Conservation (phyloP, 169 alveolate genomes). For the Neospora caninum region DNA sequence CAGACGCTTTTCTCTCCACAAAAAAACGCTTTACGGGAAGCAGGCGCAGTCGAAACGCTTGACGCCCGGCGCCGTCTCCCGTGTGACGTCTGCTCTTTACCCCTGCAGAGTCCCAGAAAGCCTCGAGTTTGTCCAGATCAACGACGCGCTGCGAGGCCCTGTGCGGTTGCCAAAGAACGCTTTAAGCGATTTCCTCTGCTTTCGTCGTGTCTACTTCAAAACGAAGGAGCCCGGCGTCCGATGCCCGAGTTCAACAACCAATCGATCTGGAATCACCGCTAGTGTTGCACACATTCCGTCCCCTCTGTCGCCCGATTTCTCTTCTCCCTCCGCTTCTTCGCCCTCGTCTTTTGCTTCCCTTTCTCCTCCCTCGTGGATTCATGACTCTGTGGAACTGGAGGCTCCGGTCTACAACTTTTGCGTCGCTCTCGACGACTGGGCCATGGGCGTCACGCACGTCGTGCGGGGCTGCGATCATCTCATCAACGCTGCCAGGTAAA, state of each 20-base stretch:
- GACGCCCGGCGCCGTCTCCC: no score
- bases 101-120: background rate
- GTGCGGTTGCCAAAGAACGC: background rate
- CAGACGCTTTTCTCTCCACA: no score
- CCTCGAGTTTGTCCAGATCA: background rate
- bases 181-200: constrained; percentile 17
- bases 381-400: background rate
- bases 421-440: constrained; percentile 82
- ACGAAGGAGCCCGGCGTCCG: background rate
- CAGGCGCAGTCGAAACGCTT: no score
- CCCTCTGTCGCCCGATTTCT: no score
- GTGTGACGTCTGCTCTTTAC: background rate
- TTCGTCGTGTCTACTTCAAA: background rate
- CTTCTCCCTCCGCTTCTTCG: background rate
- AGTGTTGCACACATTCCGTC: no score
- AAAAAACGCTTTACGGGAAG: no score
- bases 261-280: no score
- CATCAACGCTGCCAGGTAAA: constrained; percentile 76
- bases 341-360: background rate
- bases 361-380: background rate
- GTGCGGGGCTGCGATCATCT: constrained; percentile 84
- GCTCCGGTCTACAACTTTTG: constrained; percentile 85
- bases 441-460: constrained; percentile 82
- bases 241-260: no score
- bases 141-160: constrained; percentile 22